Evolutionary conservation across 352 stramenopile genomes (phyloP).

Genomic region (Halophytophthora polymorphica): DNA sequence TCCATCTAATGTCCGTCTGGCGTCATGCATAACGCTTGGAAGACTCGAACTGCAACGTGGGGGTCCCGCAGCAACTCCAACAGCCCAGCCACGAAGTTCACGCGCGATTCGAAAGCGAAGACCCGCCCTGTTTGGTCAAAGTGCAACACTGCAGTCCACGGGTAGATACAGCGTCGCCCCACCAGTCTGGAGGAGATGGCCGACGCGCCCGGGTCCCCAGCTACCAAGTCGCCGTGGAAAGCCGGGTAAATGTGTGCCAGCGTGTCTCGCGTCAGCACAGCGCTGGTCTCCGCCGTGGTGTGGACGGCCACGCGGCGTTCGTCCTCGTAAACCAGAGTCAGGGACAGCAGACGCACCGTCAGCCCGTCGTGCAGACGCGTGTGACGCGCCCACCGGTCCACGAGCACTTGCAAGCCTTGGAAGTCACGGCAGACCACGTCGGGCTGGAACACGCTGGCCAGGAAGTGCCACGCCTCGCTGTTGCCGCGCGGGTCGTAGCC

Average conservation of each 20-base stretch:
- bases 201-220: slow-evolving; percentile 7
- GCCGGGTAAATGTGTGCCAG: slow-evolving; percentile 48
- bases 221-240: slow-evolving; percentile 29
- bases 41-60: slow-evolving; percentile 27
- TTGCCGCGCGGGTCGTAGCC: slow-evolving; percentile 35
- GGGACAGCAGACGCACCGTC: slow-evolving; percentile 17
- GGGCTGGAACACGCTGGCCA: slow-evolving; percentile 27
- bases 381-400: slow-evolving; percentile 61
- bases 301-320: slow-evolving; percentile 37
- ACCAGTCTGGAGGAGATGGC: slow-evolving; percentile 26
- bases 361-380: slow-evolving; percentile 48
- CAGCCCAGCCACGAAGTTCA: slow-evolving; percentile 43
- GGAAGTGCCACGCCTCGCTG: slow-evolving; percentile 20
- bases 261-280: slow-evolving; percentile 40
- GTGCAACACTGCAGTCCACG: slow-evolving; percentile 57
- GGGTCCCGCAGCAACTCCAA: slow-evolving; percentile 35
- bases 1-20: slow-evolving; percentile 37
- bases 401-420: slow-evolving; percentile 31
- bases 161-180: slow-evolving; percentile 23
- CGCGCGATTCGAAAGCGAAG: slow-evolving; percentile 71
- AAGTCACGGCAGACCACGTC: slow-evolving; percentile 52
- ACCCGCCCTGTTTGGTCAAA: slow-evolving; percentile 75
- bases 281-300: slow-evolving; percentile 25
- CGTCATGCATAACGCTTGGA: slow-evolving; percentile 33
- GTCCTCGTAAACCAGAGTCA: slow-evolving; percentile 29